These are phyloP conservation scores for Tulasnella sp. DNA, from an alignment of 768 basidiomycete genomes.

Conservation along the genomic window DNA sequence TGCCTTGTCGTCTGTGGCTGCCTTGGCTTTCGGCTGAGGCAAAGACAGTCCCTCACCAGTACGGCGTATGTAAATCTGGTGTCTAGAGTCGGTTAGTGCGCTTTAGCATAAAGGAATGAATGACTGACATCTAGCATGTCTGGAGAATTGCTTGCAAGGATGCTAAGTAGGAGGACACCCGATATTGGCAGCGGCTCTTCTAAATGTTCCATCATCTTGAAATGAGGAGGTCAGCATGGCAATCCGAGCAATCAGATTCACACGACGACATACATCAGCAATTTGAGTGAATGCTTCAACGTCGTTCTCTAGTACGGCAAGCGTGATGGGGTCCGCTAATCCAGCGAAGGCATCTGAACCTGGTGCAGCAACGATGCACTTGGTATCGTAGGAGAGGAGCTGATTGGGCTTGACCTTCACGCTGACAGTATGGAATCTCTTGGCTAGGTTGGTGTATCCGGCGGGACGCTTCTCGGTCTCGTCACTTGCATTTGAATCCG, in stretches of 20 bases:
- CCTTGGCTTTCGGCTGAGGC: slow-evolving; percentile 25
- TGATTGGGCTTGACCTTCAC: not conserved
- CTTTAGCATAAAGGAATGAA: not conserved
- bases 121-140: slow-evolving; percentile 41
- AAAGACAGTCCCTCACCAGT: slow-evolving; percentile 35
- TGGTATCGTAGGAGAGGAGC: not conserved
- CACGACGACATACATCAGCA: slow-evolving; percentile 2
- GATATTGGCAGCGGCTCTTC: not conserved
- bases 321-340: not conserved
- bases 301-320: not conserved
- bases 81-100: not conserved
- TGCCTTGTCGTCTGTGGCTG: slow-evolving; percentile 25
- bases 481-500: slow-evolving; percentile 20
- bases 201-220: slow-evolving; percentile 30
- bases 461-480: slow-evolving; percentile 28
- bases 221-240: not conserved
- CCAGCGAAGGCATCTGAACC: not conserved
- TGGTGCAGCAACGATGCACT: not conserved
- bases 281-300: slow-evolving; percentile 3
- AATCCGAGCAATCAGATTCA: no score
- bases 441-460: slow-evolving; percentile 49
- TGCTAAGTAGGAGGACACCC: slow-evolving; percentile 24
- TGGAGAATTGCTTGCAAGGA: slow-evolving; percentile 38
- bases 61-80: slow-evolving; percentile 43
- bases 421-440: slow-evolving; percentile 38